Evolutionary conservation across 2,329 filamentous ascomycete species (phyloP).

Genomic region (Atkinsonella texensis): DNA sequence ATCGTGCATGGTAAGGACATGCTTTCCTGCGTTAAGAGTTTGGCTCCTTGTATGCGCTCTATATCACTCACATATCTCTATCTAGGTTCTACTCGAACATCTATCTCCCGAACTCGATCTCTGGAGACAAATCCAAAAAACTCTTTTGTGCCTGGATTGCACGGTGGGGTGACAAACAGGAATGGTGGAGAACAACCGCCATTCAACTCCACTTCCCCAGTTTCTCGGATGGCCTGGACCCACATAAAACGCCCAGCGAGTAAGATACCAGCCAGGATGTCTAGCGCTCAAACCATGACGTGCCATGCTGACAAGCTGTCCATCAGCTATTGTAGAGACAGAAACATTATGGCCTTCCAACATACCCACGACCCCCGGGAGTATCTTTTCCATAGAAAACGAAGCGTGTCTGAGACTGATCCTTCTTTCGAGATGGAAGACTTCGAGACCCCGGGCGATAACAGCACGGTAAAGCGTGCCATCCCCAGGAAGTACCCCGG

Average conservation of each 20-base stretch:
- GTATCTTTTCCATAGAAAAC: too few species aligned
- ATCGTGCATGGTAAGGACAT: neutral
- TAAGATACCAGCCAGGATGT: neutral
- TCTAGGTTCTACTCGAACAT: constrained; percentile 1
- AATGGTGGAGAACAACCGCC: too few species aligned
- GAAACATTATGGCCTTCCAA: too few species aligned
- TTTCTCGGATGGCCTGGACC: neutral
- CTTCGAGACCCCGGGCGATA: too few species aligned
- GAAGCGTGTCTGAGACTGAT: too few species aligned
- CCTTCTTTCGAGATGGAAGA: too few species aligned
- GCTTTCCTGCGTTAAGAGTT: neutral
- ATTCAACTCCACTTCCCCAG: neutral
- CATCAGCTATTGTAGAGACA: neutral
- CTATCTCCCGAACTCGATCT: neutral
- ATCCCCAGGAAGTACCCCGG: neutral
- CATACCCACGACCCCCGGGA: too few species aligned
- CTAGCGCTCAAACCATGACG: neutral
- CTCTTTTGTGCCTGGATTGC: neutral
- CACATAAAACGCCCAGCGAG: neutral
- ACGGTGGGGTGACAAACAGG: too few species aligned
- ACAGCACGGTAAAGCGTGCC: too few species aligned
- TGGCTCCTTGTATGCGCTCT: neutral
- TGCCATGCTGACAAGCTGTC: neutral
- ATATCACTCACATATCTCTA: neutral
- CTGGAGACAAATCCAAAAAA: too few species aligned